Percentiles rank a stretch among this genome's conserved stretches.
Conservation (phyloP, 2,329 filamentous ascomycete genomes). For the Pyrenochaeta sp. region DNA sequence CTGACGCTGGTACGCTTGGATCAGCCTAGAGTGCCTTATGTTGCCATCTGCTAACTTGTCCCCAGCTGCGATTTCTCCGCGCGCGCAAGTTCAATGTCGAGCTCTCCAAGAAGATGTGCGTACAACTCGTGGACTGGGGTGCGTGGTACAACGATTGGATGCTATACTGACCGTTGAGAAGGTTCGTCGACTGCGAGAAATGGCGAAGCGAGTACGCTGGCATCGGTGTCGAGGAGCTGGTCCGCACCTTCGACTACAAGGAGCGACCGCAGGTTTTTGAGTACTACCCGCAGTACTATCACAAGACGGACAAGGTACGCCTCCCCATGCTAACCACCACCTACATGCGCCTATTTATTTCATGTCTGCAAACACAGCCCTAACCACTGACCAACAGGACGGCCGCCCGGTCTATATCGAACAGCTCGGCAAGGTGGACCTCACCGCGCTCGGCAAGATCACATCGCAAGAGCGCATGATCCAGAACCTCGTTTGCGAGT, state of each 20-base stretch:
- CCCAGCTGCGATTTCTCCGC: slow-evolving; percentile 84
- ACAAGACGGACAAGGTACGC: slow-evolving; percentile 85
- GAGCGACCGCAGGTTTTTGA: slow-evolving; percentile 85
- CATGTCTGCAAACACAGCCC: not conserved
- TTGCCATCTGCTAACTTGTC: slow-evolving; percentile 24
- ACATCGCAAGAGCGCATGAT: slow-evolving; percentile 94
- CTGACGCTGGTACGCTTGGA: slow-evolving; percentile 76
- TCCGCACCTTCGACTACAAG: slow-evolving; percentile 83
- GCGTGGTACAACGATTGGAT: not conserved
- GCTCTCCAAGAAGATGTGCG: slow-evolving; percentile 86
- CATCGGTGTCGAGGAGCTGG: slow-evolving; percentile 75
- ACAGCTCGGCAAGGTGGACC: slow-evolving; percentile 90
- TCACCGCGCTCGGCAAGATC: slow-evolving; percentile 90
- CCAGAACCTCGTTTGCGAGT: slow-evolving; percentile 94
- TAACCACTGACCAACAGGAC: slow-evolving; percentile 66
- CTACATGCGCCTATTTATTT: too few relatives aligned
- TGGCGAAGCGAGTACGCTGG: slow-evolving; percentile 86
- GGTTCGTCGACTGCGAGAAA: slow-evolving; percentile 89
- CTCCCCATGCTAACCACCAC: too few relatives aligned
- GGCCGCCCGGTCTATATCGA: slow-evolving; percentile 98
- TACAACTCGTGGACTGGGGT: slow-evolving; percentile 8
- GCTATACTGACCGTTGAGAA: slow-evolving; percentile 53
- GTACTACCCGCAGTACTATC: slow-evolving; percentile 98
- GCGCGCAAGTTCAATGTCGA: slow-evolving; percentile 95
- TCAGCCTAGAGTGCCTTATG: not conserved